Evolutionary conservation across 805 yeast species (phyloP).

Genomic region (Metschnikowia sp.): DNA sequence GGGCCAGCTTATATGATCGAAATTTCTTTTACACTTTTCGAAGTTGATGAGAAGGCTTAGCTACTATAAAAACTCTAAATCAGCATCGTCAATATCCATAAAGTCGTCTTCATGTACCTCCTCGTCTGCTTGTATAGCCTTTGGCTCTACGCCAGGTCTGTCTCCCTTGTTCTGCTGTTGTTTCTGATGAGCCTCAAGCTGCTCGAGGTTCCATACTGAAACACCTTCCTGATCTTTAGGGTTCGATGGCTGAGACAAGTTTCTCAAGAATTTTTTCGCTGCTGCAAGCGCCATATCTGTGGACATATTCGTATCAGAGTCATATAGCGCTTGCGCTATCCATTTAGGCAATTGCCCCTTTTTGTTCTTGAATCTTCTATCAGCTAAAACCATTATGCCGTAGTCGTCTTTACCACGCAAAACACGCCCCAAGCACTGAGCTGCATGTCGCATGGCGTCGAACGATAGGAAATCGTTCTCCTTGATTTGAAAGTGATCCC

Average conservation of each 20-base stretch:
- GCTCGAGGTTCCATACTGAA: slow-evolving; percentile 84
- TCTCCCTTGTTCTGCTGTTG: slow-evolving; percentile 37
- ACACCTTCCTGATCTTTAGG: slow-evolving; percentile 91
- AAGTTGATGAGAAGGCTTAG: too few relatives aligned
- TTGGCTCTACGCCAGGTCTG: slow-evolving; percentile 13
- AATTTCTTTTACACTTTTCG: too few relatives aligned
- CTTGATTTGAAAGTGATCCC: slow-evolving; percentile 88
- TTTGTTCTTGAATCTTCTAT: slow-evolving; percentile 84
- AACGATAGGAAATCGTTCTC: slow-evolving; percentile 94
- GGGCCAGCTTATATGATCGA: too few relatives aligned
- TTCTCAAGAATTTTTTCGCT: slow-evolving; percentile 86
- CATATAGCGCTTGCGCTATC: slow-evolving; percentile 91
- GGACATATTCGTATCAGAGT: slow-evolving; percentile 86
- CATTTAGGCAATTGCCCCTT: slow-evolving; percentile 90
- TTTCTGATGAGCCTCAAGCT: slow-evolving; percentile 56
- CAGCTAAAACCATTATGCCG: slow-evolving; percentile 98
- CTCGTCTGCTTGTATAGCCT: not conserved
- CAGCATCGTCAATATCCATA: slow-evolving; percentile 48
- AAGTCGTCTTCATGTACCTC: slow-evolving; percentile 34
- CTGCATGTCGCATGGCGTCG: slow-evolving; percentile 99
- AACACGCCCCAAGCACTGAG: slow-evolving; percentile 97
- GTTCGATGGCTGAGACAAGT: slow-evolving; percentile 91
- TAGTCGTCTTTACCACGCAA: slow-evolving; percentile 97
- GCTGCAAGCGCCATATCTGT: slow-evolving; percentile 97
- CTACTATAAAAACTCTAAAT: slow-evolving; percentile 28